Evolutionary conservation across 2,329 filamentous ascomycete species (phyloP).

Genomic region (Tothia fuscella): DNA sequence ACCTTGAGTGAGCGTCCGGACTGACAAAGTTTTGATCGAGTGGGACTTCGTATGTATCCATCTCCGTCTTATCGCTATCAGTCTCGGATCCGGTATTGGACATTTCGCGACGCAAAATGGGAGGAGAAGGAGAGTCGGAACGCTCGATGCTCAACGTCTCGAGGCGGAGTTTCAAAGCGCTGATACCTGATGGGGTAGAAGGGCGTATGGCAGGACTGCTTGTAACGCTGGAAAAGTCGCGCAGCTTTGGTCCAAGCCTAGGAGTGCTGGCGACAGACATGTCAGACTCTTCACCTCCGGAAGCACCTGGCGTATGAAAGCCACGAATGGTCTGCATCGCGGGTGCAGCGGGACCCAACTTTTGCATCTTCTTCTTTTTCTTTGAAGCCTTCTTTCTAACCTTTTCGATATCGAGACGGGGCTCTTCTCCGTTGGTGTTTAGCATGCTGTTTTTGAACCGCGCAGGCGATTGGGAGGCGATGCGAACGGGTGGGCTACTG

Average conservation of each 20-base stretch:
- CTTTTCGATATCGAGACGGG: conserved; percentile 27
- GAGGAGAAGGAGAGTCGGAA: conserved; percentile 13
- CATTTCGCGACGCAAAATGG: conserved; percentile 21
- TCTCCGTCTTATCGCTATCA: conserved; percentile 56
- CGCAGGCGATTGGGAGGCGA: conserved; percentile 11
- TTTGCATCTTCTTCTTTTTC: conserved; percentile 26
- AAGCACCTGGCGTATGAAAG: conserved; percentile 39
- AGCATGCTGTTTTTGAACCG: not conserved
- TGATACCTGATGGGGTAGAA: conserved; percentile 51
- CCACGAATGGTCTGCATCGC: conserved; percentile 32
- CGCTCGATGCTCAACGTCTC: conserved; percentile 61
- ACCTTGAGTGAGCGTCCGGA: conserved; percentile 35
- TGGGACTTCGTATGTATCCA: conserved; percentile 73
- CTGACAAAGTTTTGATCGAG: conserved; percentile 79
- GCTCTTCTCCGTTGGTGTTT: conserved; percentile 6
- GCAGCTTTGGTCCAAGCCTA: conserved; percentile 27
- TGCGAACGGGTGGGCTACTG: conserved; percentile 10
- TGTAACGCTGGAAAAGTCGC: conserved; percentile 39
- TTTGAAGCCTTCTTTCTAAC: conserved; percentile 24
- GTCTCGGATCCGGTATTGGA: conserved; percentile 47
- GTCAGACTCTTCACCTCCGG: conserved; percentile 45
- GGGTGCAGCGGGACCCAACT: conserved; percentile 24
- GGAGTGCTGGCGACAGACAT: conserved; percentile 31
- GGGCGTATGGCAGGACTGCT: conserved; percentile 40
- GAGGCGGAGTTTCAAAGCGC: conserved; percentile 68